phyloP scores from a whole-genome alignment of 140 eudicot genomes.

The Oenanthe javanica region DNA sequence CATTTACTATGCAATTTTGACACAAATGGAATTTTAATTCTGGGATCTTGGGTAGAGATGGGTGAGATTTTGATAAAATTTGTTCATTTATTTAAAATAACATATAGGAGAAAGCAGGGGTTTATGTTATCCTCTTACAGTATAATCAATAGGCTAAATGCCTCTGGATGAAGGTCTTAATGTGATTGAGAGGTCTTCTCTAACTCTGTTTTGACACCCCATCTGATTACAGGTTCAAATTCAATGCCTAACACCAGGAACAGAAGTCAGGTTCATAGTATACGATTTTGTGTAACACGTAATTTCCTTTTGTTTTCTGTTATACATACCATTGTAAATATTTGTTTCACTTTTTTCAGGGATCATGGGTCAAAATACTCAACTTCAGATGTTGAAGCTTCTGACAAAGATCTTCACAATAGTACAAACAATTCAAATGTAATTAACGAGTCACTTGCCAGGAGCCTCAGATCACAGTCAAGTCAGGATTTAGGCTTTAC shows the following conservation, averaged over 20 bases:
- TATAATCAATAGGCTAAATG: background rate
- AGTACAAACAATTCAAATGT: slow-evolving; percentile 36
- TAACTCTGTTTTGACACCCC: slow-evolving; percentile 1
- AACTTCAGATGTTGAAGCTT: slow-evolving; percentile 31
- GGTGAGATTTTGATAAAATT: background rate
- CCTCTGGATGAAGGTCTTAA: background rate
- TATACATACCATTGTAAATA: slow-evolving; percentile 11
- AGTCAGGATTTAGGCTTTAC: slow-evolving; percentile 43
- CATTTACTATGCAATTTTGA: too few relatives aligned
- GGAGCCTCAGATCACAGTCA: slow-evolving; percentile 39
- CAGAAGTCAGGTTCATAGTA: slow-evolving; percentile 49
- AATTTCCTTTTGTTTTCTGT: background rate
- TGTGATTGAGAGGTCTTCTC: background rate
- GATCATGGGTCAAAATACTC: slow-evolving; percentile 38
- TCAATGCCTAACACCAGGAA: slow-evolving; percentile 63
- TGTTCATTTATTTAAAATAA: background rate
- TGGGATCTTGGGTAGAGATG: too few relatives aligned
- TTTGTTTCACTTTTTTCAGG: slow-evolving; percentile 25
- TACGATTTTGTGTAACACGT: background rate
- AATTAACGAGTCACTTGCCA: slow-evolving; percentile 38
- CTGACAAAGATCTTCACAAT: slow-evolving; percentile 32
- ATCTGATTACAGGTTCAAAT: slow-evolving; percentile 60
- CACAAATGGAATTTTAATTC: too few relatives aligned
- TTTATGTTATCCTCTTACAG: too few relatives aligned
- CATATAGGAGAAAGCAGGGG: background rate